Conservation (phyloP, 371 early-diverging fungal genomes). For the Coemansia sp. region DNA sequence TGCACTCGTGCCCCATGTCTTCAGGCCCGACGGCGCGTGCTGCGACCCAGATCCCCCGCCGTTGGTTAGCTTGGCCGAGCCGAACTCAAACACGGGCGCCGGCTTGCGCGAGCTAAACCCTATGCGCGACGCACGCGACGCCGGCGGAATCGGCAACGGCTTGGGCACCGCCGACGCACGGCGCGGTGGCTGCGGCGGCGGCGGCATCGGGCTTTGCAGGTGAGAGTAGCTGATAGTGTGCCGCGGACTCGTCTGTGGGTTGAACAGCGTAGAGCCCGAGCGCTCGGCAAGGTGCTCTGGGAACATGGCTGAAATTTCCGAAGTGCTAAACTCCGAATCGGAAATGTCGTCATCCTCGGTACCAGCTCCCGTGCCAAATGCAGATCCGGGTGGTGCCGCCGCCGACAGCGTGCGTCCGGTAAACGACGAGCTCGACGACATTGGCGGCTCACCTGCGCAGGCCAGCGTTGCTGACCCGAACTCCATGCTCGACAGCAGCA, state of each 20-base stretch:
- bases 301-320: slow-evolving; percentile 21
- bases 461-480: slow-evolving; percentile 39
- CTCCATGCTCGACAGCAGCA: slow-evolving; percentile 28
- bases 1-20: slow-evolving; percentile 24
- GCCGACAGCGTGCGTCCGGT: slow-evolving; percentile 9
- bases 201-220: slow-evolving; percentile 2
- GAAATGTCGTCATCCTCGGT: slow-evolving; percentile 2
- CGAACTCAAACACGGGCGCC: slow-evolving; percentile 42
- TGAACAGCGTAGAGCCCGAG: slow-evolving; percentile 27
- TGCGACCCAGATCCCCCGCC: slow-evolving; percentile 1
- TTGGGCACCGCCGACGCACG: slow-evolving; percentile 14
- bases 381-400: not conserved
- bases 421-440: slow-evolving; percentile 12
- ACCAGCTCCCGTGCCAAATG: not conserved
- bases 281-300: slow-evolving; percentile 19
- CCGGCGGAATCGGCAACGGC: slow-evolving; percentile 33
- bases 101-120: slow-evolving; percentile 26
- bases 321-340: slow-evolving; percentile 25
- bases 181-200: not conserved
- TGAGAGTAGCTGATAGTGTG: slow-evolving; percentile 4
- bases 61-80: slow-evolving; percentile 39
- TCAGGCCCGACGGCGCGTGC: slow-evolving; percentile 1
- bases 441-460: slow-evolving; percentile 15
- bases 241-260: not conserved
- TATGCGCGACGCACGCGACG: slow-evolving; percentile 9